phyloP scores from a whole-genome alignment of 805 yeast species.

The Starmerella roubikii region DNA sequence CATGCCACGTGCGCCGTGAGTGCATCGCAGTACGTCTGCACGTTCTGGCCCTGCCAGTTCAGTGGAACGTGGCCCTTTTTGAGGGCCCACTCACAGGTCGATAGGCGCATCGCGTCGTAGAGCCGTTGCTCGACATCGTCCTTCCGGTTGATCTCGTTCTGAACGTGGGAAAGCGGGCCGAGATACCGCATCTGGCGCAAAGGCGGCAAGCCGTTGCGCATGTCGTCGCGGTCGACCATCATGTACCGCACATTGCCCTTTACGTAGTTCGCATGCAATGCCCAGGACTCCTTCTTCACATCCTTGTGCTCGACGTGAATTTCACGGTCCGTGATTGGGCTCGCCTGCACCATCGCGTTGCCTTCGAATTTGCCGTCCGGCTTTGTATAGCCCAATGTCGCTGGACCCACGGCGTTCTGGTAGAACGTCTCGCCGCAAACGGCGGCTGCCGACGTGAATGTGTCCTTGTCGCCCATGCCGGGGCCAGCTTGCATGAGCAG shows the following conservation, averaged over 20 bases:
- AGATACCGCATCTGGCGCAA: conserved; percentile 12
- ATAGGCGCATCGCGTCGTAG: conserved; percentile 11
- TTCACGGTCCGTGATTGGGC: conserved; percentile 46
- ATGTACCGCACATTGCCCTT: conserved; percentile 17
- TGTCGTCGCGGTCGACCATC: conserved; percentile 9
- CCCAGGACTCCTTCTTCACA: conserved; percentile 5
- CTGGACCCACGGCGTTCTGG: conserved; percentile 32
- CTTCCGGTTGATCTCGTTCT: conserved; percentile 2
- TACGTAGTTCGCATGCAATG: conserved; percentile 19
- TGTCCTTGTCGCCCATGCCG: conserved; percentile 75
- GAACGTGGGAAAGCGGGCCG: conserved; percentile 11
- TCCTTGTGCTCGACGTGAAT: conserved; percentile 6
- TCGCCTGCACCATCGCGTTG: conserved; percentile 50
- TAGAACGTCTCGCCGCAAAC: conserved; percentile 47
- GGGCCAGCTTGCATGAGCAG: conserved; percentile 46
- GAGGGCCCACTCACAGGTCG: conserved; percentile 19
- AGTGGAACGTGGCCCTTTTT: conserved; percentile 9
- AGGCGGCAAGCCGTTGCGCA: conserved; percentile 13
- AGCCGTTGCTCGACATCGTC: conserved; percentile 16
- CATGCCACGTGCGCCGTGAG: conserved; percentile 15
- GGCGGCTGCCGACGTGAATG: conserved; percentile 58
- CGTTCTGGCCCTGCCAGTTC: conserved; percentile 14
- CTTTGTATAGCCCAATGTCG: conserved; percentile 27
- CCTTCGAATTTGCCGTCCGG: conserved; percentile 14
- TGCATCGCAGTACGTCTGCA: conserved; percentile 10